Evolutionary conservation across 495 filamentous ascomycete genomes (phyloP), one percentile per base, ranked within the genome.

Genomic region (Penicillium nucicola): DNA sequence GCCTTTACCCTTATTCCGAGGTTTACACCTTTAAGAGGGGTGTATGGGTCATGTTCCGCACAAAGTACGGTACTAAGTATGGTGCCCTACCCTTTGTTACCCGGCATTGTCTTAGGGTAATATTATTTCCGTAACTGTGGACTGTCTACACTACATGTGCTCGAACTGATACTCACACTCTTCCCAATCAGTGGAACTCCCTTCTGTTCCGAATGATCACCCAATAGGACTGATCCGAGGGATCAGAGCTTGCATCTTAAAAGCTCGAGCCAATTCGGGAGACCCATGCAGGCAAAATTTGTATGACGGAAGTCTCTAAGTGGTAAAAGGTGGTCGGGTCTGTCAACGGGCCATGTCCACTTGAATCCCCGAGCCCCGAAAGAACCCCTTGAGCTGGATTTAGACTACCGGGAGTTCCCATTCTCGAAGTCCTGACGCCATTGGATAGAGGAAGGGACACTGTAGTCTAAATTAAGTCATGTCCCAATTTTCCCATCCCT

Each of bases 141-240:
- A n/a, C 17, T 23, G 30, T n/a, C 17, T 28, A 9, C 25, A 35
- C 42, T 6, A 6, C n/a, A n/a, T 46, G 12, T 45, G 9, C 22
- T n/a, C 6, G 13, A n/a, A n/a, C n/a, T n/a, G n/a, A 38, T 17
- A 32, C 11, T 23, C 25, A 6, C 36, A 6, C 36, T 42, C 42
- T 40, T 25, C 41, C 31, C 35, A 20, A 42, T 31, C 11, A 19
- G 52, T 59, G 52, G 58, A 50, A 50, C 47, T 50, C 23, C 41
- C 55, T 35, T 45, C 30, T 25, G 30, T 52, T 52, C 48, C 55
- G 49, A 59, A 56, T 37, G 45, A 53, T 48, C 56, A 50, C 45
- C 41, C 45, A 45, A 58, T 62, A 34, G 14, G 40, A 44, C 48
- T 31, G n/a, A 40, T 18, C 22, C 23, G 30, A 33, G 34, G 40